Conservation (phyloP, 805 yeast genomes). For the Candida sonorensis region DNA sequence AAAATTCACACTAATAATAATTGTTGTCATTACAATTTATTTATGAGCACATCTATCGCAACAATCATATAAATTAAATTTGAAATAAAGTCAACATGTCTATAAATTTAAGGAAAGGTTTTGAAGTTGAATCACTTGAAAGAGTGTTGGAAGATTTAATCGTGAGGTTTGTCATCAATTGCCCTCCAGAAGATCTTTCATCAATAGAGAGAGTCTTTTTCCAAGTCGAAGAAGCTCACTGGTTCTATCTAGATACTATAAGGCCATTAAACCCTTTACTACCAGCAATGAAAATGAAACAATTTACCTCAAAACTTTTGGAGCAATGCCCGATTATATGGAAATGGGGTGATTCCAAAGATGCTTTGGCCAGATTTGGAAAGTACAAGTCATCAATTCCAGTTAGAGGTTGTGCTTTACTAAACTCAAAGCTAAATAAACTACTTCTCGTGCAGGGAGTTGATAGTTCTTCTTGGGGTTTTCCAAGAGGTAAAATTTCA, state of each 20-base stretch:
- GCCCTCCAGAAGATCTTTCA: constrained; percentile 85
- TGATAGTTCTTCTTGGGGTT: constrained; percentile 80
- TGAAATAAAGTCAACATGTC: too few relatives aligned
- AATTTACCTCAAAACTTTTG: constrained; percentile 62
- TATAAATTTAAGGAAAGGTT: constrained; percentile 31
- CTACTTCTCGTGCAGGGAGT: constrained; percentile 78
- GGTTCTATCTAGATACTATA: constrained; percentile 89
- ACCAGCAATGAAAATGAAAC: constrained; percentile 72
- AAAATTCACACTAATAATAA: too few relatives aligned
- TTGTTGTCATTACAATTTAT: too few relatives aligned
- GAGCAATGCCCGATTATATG: constrained; percentile 69
- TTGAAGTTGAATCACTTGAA: constrained; percentile 61
- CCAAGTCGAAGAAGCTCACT: constrained; percentile 96
- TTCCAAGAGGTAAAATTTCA: constrained; percentile 94
- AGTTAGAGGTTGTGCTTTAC: constrained; percentile 90
- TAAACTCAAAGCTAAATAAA: constrained; percentile 64
- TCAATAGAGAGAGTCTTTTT: constrained; percentile 78
- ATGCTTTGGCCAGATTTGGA: constrained; percentile 73
- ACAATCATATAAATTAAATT: too few relatives aligned
- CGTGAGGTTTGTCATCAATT: constrained; percentile 85
- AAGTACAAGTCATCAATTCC: constrained; percentile 87
- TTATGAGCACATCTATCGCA: too few relatives aligned
- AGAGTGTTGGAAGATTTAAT: constrained; percentile 77
- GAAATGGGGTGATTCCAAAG: constrained; percentile 80
- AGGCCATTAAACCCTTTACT: constrained; percentile 65